Base-by-base conservation (phyloP, 73 alveolate genomes). In the Symbiodinium natans region DNA sequence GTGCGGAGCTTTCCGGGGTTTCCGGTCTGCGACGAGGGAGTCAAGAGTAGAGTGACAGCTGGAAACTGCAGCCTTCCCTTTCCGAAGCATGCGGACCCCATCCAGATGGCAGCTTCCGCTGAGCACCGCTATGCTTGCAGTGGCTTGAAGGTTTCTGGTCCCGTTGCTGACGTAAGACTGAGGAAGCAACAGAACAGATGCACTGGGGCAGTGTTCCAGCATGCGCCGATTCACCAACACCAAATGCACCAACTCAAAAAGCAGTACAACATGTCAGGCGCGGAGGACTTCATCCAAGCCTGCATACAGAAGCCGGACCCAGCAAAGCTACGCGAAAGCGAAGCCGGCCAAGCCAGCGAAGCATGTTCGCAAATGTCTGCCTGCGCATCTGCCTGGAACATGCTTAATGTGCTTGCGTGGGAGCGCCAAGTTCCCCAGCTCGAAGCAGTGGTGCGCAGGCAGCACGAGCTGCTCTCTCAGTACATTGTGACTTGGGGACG, bases 321-420 rank as follows among this genome's bases (percentile, higher is more conserved):
- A n/a, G n/a, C n/a, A n/a, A n/a, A n/a, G n/a, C n/a, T n/a, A n/a
- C n/a, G n/a, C n/a, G n/a, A n/a, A n/a, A n/a, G n/a, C n/a, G n/a
- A n/a, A n/a, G n/a, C n/a, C n/a, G n/a, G n/a, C n/a, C n/a, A n/a
- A n/a, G n/a, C n/a, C 75, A 21, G 75, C 27, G 31, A 56, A 56
- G 31, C 17, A 56, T 56, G 75, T 29, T 56, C 75, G 5, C 1
- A 1, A 29, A 71, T 71, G 83, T 17, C 36, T 38, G 31, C 83
- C 83, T 71, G 83, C 83, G 83, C 83, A 25, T 71, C 83, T 4
- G 83, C 83, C 40, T 71, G 83, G 83, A 48, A 48, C 17, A 17
- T 17, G 17, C 8, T 48, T 17, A 48, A 48, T 17, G 63, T 10
- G 63, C 8, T 10, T 48, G 23, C 8, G 17, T 48, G 63, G 63